Base-by-base conservation (phyloP, 225 moss, liverwort and hornwort genomes). In the Rhytidiadelphus loreus region DNA sequence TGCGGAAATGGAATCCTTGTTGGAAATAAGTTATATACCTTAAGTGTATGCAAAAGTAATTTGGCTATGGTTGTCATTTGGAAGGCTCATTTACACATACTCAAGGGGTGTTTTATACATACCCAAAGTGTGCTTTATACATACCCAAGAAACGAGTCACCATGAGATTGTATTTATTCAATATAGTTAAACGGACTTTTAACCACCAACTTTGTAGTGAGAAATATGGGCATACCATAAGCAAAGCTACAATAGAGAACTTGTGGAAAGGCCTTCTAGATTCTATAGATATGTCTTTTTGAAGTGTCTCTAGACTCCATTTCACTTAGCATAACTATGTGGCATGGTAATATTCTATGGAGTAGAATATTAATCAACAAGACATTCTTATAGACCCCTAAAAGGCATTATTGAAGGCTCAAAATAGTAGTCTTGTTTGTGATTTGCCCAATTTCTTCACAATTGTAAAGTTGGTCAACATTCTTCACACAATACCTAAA, bases 261-360 rank as follows among this genome's bases (percentile, higher is more conserved):
- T 11, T 72, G 17, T 43, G 0, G 3, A 29, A 44, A 72, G 23
- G 44, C 10, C 9, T 28, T 26, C 3, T 6, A 16, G 5, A 3
- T 6, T 46, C 4, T 30, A 19, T 7, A 30, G 2, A 11, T 18
- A 73, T 30, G 30, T 73, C 0, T 46, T 46, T 18, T 11, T 11
- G 74, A 74, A 30, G 19, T 7, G 1, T 74, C 2, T 48, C 0
- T 30, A 30, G 6, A 30, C 2, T 30, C 0, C 1, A 1, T 48
- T 74, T 7, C 19, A 74, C 12, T 1, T 7, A 4, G 2, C 2
- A 48, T 48, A 4, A 12, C 7, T 0, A 74, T 32, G 2, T 16
- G 0, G 1, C 0, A 0, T 48, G 18, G 7, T 32, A 19, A 48
- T 48, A 48, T 30, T 19, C 6, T 0, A 74, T 8, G 0, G 1